Evolutionary conservation across 202 grass and related monocot genomes (phyloP).

Genomic region (Setaria italica): DNA sequence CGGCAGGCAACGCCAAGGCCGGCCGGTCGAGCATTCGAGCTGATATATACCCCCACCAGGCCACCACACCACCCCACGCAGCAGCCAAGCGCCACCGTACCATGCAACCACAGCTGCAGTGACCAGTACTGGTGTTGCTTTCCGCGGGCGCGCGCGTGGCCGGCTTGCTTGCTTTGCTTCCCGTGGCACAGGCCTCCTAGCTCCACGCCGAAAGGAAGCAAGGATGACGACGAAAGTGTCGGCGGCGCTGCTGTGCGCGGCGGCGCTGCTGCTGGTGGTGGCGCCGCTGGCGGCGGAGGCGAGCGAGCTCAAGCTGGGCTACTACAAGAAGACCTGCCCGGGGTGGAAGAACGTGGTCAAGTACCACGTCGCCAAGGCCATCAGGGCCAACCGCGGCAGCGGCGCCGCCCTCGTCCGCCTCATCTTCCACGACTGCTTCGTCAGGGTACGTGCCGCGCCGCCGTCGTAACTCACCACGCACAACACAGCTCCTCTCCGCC

Average conservation of each 20-base stretch:
- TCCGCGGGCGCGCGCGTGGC: too few relatives aligned
- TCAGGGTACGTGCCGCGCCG: slow-evolving; percentile 51
- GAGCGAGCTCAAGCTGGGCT: slow-evolving; percentile 32
- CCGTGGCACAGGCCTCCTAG: too few relatives aligned
- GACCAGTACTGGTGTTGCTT: too few relatives aligned
- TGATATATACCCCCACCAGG: not conserved
- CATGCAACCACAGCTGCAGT: too few relatives aligned
- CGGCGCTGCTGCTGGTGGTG: not conserved
- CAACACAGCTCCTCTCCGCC: too few relatives aligned
- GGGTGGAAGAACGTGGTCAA: slow-evolving; percentile 50
- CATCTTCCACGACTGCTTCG: slow-evolving; percentile 95
- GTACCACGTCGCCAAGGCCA: slow-evolving; percentile 53
- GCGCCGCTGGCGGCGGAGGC: slow-evolving; percentile 15
- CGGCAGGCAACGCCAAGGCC: too few relatives aligned
- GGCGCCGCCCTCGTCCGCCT: slow-evolving; percentile 70
- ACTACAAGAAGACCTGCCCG: slow-evolving; percentile 48
- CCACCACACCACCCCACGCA: too few relatives aligned
- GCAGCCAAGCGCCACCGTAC: too few relatives aligned
- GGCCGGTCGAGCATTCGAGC: too few relatives aligned
- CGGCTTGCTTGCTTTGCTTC: too few relatives aligned
- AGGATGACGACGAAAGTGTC: not conserved
- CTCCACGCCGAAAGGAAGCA: too few relatives aligned
- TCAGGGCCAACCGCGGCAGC: slow-evolving; percentile 42
- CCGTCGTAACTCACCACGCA: too few relatives aligned
- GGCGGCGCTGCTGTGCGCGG: not conserved